Evolutionary conservation across 768 basidiomycete genomes (phyloP).

Genomic region (Rhodotorula diobovata): DNA sequence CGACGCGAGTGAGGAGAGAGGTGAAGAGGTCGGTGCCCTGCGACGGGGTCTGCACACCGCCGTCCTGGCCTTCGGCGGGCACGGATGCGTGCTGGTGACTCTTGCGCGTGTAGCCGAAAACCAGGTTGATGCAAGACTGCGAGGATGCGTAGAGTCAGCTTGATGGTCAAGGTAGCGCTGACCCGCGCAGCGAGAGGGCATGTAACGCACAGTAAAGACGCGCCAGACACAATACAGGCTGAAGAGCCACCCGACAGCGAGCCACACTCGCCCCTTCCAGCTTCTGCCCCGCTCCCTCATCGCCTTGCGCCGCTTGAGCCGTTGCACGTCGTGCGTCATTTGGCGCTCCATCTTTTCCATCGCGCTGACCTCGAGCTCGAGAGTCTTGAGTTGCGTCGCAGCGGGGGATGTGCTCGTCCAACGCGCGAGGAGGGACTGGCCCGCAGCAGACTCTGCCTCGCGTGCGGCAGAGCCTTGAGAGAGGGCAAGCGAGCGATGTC

Average conservation of each 20-base stretch:
- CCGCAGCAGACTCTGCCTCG: constrained; percentile 25
- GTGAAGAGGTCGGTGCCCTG: constrained; percentile 39
- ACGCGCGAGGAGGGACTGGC: constrained; percentile 27
- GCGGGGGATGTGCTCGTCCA: constrained; percentile 22
- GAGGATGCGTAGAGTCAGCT: not conserved
- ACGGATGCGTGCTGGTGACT: not conserved
- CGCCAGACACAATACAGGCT: constrained; percentile 42
- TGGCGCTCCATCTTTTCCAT: constrained; percentile 40
- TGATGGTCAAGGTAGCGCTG: not conserved
- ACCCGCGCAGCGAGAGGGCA: not conserved
- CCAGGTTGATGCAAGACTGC: constrained; percentile 41
- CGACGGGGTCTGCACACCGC: not conserved
- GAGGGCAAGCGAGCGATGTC: constrained; percentile 28
- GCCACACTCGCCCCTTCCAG: constrained; percentile 35
- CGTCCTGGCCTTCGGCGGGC: not conserved
- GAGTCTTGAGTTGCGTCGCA: constrained; percentile 29
- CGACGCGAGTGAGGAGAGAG: constrained; percentile 36
- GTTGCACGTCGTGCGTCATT: constrained; percentile 39
- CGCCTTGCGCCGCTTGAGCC: constrained; percentile 36
- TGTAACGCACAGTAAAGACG: constrained; percentile 37
- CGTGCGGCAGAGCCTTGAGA: constrained; percentile 29
- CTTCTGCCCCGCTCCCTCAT: constrained; percentile 40
- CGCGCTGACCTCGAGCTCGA: constrained; percentile 40
- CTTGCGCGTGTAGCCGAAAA: constrained; percentile 39
- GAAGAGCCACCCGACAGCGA: constrained; percentile 39